These are phyloP conservation scores for Beauveria varroae DNA, from an alignment of 2,329 filamentous ascomycete genomes.

Conservation along the genomic window DNA sequence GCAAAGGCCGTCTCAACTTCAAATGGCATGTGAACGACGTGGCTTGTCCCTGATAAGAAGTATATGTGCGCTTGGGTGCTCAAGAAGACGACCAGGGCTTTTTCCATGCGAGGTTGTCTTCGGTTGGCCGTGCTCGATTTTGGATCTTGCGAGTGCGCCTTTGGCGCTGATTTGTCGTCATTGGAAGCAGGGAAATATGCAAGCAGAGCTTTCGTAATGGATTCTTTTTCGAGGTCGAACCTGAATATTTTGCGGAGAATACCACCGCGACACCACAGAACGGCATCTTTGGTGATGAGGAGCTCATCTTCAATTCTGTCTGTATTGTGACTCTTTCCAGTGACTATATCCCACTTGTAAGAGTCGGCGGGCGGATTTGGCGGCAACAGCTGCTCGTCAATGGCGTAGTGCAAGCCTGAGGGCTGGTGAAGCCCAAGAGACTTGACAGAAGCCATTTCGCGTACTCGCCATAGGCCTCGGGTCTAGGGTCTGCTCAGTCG, in stretches of 20 bases:
- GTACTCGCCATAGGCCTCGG: slow-evolving; percentile 23
- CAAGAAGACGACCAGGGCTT: slow-evolving; percentile 82
- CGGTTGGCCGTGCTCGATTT: slow-evolving; percentile 10
- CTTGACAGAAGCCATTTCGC: slow-evolving; percentile 76
- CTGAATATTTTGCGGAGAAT: slow-evolving; percentile 79
- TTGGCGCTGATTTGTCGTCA: slow-evolving; percentile 21
- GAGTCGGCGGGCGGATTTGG: slow-evolving; percentile 54
- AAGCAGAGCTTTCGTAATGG: slow-evolving; percentile 77
- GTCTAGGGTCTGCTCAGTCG: neutral
- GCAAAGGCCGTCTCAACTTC: slow-evolving; percentile 84
- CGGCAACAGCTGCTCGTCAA: slow-evolving; percentile 71
- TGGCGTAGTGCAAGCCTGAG: slow-evolving; percentile 71
- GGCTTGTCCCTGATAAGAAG: slow-evolving; percentile 78
- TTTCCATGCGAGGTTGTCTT: slow-evolving; percentile 33
- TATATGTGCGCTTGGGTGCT: slow-evolving; percentile 91
- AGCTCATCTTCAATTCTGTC: slow-evolving; percentile 66
- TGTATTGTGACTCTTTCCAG: slow-evolving; percentile 57
- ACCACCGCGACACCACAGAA: slow-evolving; percentile 84
- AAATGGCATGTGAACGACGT: slow-evolving; percentile 90
- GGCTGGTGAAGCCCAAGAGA: slow-evolving; percentile 90
- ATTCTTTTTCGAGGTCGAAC: slow-evolving; percentile 80
- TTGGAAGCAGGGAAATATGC: slow-evolving; percentile 65
- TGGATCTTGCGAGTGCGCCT: slow-evolving; percentile 5
- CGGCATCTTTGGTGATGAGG: slow-evolving; percentile 64
- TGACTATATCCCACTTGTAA: slow-evolving; percentile 41